Evolutionary conservation across 768 basidiomycete genomes (phyloP), one percentile per base, ranked within the genome.

Genomic region (Suillus decipiens): DNA sequence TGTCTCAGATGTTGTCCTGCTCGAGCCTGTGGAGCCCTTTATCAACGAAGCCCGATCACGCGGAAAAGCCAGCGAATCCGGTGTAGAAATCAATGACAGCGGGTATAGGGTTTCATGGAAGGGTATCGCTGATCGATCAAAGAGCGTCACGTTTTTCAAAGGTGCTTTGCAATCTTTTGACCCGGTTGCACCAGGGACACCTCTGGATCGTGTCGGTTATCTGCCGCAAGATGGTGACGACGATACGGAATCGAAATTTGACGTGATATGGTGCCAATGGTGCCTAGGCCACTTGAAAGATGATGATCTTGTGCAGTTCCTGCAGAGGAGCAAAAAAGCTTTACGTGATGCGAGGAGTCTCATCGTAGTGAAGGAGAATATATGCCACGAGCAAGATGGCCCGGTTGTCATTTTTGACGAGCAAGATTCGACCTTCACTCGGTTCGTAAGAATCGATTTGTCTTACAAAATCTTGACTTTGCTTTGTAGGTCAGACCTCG

Each of bases 261-360:
- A 99, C 75, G 84, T 95, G 60, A 84, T 96, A 62, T 95, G 93
- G 96, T 93, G 93, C 70, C 96, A 99, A 74, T 99, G 96, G 96
- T 96, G 96, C 78, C 82, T 98, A 17, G 92, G 93, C 2, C 92
- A 96, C 78, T 81, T 97, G 63, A 84, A 81, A 61, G 88, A 96
- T 72, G 70, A 72, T 9, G 92, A 96, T 72, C 84, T 98, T 28
- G 82, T 93, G 33, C 74, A 78, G 2, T 98, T 98, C 77, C 81
- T 98, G 67, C 78, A 81, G 67, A 80, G 87, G 54, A 82, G 88
- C 64, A 80, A 81, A 54, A 77, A 75, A 3, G 86, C 93, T 0
- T 73, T 98, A 62, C 61, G 62, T 24, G 70, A 69, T 39, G 75
- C 70, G 1, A 68, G 75, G 47, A 87, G 89, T 61, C 64, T 92